Evolutionary conservation across 202 grass and related monocot genomes (phyloP), one percentile per base, ranked within the genome.

Genomic region (Digitaria exilis): DNA sequence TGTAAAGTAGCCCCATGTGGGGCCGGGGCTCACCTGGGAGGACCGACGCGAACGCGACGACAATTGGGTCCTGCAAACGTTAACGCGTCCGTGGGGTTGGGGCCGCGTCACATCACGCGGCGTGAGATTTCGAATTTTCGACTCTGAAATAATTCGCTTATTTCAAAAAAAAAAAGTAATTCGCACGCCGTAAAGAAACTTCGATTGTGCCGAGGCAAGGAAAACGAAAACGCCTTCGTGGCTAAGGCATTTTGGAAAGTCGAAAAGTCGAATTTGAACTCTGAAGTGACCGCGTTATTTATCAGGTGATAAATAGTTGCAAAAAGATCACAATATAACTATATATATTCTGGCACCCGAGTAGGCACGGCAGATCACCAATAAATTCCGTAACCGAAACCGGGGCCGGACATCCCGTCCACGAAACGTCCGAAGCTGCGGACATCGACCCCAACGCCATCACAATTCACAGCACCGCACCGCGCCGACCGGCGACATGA

Each of bases 161-260:
- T n/a, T n/a, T n/a, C n/a, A n/a, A n/a, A n/a, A n/a, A n/a, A n/a
- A n/a, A n/a, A n/a, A n/a, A n/a, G n/a, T n/a, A 56, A 45, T 21
- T 48, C 51, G 28, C 44, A 10, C 54, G 43, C 71, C 61, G 28
- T 15, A 21, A n/a, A 26, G 69, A 6, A 19, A 9, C 12, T 71
- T 48, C 39, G 17, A 67, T 42, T 54, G 44, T 1, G 3, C 32
- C 43, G 12, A 51, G 44, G 29, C 45, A 19, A 72, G 18, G 28
- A 73, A 35, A 73, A 58, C 1, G n/a, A 6, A 82, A 46, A 66
- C 28, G 9, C 77, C 87, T 89, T 89, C 63, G 46, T 65, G 82
- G 44, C 77, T 65, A 89, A 89, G n/a, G 87, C 57, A 85, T 71
- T 85, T 76, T 26, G 18, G n/a, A n/a, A n/a, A n/a, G n/a, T n/a